These are phyloP conservation scores for Lagerstroemia speciosa DNA, from an alignment of 345 rosid genomes.

Conservation along the genomic window DNA sequence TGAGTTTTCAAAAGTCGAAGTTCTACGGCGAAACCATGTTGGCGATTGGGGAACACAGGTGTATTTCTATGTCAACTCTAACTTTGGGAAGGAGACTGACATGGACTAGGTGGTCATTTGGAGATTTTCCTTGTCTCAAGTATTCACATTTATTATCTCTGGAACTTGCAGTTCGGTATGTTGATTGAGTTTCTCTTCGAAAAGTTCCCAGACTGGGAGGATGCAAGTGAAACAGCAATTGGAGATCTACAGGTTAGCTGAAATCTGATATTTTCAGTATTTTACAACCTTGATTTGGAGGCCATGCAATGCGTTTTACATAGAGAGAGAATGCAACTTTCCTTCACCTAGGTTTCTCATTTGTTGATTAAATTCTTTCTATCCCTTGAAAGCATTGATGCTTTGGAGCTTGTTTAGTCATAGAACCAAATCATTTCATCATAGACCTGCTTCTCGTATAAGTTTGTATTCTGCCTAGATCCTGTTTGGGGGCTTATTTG, in stretches of 20 bases:
- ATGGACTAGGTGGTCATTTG: neutral
- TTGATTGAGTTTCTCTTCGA: constrained; percentile 77
- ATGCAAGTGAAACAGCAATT: constrained; percentile 60
- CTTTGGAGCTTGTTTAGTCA: neutral
- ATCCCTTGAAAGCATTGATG: neutral
- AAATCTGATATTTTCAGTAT: neutral
- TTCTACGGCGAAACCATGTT: constrained; percentile 94
- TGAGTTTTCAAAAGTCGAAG: constrained; percentile 77
- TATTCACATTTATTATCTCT: neutral
- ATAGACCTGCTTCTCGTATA: neutral
- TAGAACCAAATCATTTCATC: neutral
- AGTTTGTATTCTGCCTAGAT: neutral
- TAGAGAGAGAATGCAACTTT: neutral
- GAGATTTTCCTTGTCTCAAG: neutral
- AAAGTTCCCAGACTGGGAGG: constrained; percentile 50
- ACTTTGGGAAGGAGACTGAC: neutral
- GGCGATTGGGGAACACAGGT: constrained; percentile 99
- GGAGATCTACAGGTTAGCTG: constrained; percentile 81
- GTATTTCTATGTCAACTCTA: neutral
- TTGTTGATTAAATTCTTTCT: neutral
- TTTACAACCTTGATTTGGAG: neutral
- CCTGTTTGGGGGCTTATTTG: neutral
- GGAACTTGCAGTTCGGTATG: constrained; percentile 78
- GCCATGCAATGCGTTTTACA: neutral
- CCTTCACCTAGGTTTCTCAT: neutral